Evolutionary conservation across 768 basidiomycete species (phyloP).

Genomic region (Leucosporidium yakuticum): DNA sequence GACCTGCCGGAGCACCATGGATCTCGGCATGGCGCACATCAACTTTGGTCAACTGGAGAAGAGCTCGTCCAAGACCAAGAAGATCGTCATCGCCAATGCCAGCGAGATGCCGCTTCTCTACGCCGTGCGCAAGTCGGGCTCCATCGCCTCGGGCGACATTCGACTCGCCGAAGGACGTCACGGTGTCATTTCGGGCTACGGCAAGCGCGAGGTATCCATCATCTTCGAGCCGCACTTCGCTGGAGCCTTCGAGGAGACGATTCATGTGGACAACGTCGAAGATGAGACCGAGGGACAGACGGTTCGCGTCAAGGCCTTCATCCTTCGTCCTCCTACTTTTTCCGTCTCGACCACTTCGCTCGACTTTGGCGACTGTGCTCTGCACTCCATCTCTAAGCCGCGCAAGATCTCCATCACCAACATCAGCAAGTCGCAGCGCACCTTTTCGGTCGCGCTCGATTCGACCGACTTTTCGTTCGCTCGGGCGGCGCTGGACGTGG

Average conservation of each 20-base stretch:
- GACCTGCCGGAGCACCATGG: slow-evolving; percentile 39
- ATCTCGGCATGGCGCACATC: slow-evolving; percentile 42
- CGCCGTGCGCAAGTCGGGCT: slow-evolving; percentile 41
- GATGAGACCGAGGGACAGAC: slow-evolving; percentile 39
- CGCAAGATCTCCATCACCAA: slow-evolving; percentile 39
- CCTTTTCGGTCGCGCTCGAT: slow-evolving; percentile 38
- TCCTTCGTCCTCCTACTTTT: slow-evolving; percentile 26
- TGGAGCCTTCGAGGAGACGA: slow-evolving; percentile 41
- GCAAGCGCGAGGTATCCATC: slow-evolving; percentile 41
- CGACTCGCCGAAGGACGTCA: slow-evolving; percentile 42
- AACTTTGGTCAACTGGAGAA: slow-evolving; percentile 43
- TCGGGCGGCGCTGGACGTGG: neutral
- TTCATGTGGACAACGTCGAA: slow-evolving; percentile 41
- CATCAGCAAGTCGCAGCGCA: slow-evolving; percentile 38
- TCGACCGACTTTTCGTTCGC: neutral
- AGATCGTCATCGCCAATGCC: slow-evolving; percentile 42
- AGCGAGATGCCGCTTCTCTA: slow-evolving; percentile 41
- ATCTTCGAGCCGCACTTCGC: slow-evolving; percentile 40
- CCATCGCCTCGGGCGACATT: slow-evolving; percentile 41
- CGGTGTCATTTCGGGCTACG: slow-evolving; percentile 42
- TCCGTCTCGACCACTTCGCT: slow-evolving; percentile 36
- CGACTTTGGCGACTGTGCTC: slow-evolving; percentile 34
- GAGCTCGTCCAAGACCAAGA: slow-evolving; percentile 41
- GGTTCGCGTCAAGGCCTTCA: slow-evolving; percentile 43
- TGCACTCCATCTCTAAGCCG: neutral